These are phyloP conservation scores for Euphorbia celastroides DNA, from an alignment of 441 rosid species.

Conservation along the genomic window DNA sequence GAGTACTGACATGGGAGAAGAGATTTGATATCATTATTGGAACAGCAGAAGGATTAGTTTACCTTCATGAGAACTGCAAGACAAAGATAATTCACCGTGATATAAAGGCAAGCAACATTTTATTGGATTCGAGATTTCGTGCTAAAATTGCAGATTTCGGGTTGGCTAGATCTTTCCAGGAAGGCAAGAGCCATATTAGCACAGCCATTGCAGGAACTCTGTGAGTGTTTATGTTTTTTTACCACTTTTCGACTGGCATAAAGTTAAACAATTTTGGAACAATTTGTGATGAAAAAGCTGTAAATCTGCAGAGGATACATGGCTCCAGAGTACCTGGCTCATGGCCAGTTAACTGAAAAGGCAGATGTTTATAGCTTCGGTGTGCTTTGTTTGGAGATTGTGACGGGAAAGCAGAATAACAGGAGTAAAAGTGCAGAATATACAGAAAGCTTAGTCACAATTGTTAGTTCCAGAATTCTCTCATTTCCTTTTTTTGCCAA, in stretches of 20 bases:
- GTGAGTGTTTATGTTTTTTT: conserved; percentile 35
- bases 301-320: conserved; percentile 69
- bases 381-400: conserved; percentile 78
- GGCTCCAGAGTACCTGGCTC: conserved; percentile 95
- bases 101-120: conserved; percentile 81
- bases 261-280: neutral
- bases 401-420: conserved; percentile 74
- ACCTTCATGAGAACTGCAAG: conserved; percentile 69
- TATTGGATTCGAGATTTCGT: conserved; percentile 65
- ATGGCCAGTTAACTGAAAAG: conserved; percentile 85
- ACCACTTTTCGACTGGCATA: neutral
- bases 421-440: conserved; percentile 60
- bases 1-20: conserved; percentile 62
- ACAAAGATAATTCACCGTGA: conserved; percentile 83
- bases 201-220: conserved; percentile 92
- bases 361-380: conserved; percentile 95
- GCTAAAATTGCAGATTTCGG: conserved; percentile 96
- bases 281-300: neutral
- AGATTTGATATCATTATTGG: conserved; percentile 56
- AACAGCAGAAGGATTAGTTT: conserved; percentile 79
- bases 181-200: conserved; percentile 86
- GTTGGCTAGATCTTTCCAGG: conserved; percentile 84
- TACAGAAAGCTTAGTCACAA: conserved; percentile 49
- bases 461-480: conserved; percentile 30
- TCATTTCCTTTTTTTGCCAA: neutral